These are phyloP conservation scores for Erucastrum elatum DNA, from an alignment of 345 rosid species.

Conservation along the genomic window DNA sequence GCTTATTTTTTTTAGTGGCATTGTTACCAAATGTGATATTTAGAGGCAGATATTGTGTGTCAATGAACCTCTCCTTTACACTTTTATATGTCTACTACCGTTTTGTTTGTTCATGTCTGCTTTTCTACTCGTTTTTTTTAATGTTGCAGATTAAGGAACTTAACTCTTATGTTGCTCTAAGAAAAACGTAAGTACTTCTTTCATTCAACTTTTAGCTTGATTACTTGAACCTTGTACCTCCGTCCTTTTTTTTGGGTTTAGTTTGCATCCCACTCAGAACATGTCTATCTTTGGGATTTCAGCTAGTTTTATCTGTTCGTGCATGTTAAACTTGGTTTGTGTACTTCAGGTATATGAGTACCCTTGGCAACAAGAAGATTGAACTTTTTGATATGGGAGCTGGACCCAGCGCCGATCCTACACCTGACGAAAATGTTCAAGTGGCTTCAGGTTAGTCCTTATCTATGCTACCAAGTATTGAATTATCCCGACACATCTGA, in stretches of 20 bases:
- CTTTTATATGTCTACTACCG: background rate
- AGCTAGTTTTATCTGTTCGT: slow-evolving; percentile 3
- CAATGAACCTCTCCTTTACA: background rate
- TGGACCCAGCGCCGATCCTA: slow-evolving; percentile 77
- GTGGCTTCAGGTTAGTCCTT: slow-evolving; percentile 75
- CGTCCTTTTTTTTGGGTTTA: background rate
- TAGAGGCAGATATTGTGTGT: background rate
- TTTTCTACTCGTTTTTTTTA: slow-evolving; percentile 1
- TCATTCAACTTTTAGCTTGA: background rate
- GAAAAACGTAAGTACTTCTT: slow-evolving; percentile 76
- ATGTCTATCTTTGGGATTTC: background rate
- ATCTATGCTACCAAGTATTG: background rate
- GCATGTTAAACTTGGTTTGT: slow-evolving; percentile 27
- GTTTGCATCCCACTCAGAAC: background rate
- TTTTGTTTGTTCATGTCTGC: slow-evolving; percentile 11
- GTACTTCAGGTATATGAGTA: slow-evolving; percentile 72
- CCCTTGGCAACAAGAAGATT: slow-evolving; percentile 86
- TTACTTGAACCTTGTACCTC: slow-evolving; percentile 1
- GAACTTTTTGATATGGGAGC: slow-evolving; percentile 94
- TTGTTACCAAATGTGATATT: background rate
- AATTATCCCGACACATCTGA: background rate
- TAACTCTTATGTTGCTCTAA: slow-evolving; percentile 88
- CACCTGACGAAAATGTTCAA: slow-evolving; percentile 82
- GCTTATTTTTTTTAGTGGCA: background rate
- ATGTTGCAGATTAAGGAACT: slow-evolving; percentile 86